Conservation (phyloP, 2,329 filamentous ascomycete species). For the Didymella keratinophila region DNA sequence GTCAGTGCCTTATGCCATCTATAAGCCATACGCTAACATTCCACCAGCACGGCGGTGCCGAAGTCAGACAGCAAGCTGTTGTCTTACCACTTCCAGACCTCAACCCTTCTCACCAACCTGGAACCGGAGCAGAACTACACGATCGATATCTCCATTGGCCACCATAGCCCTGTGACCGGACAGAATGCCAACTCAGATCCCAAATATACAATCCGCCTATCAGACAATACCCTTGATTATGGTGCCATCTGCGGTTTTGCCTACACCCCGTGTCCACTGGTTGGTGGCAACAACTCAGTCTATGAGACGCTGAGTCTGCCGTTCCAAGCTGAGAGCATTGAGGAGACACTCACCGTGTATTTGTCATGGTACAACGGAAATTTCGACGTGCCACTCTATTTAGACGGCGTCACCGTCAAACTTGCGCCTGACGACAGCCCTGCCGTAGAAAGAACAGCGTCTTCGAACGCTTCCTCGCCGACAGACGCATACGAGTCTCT, state of each 20-base stretch:
- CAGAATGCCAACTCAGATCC: conserved; percentile 1
- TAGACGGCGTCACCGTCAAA: not conserved
- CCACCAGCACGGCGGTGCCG: not conserved
- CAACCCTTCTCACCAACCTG: not conserved
- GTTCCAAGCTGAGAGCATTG: not conserved
- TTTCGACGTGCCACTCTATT: conserved; percentile 3
- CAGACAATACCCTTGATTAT: not conserved
- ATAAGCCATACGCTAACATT: not conserved
- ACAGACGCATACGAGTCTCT: not conserved
- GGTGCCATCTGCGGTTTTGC: conserved; percentile 13
- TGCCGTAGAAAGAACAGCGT: not conserved
- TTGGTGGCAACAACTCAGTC: not conserved
- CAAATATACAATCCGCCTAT: conserved; percentile 6
- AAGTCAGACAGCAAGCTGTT: conserved; percentile 1
- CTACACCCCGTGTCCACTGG: not conserved
- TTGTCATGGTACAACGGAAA: conserved; percentile 15
- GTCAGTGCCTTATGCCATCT: not conserved
- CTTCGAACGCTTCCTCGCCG: not conserved
- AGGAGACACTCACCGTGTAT: conserved; percentile 5
- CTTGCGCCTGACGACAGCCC: not conserved
- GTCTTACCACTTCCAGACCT: conserved; percentile 3
- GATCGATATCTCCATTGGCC: conserved; percentile 6
- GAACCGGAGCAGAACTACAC: conserved; percentile 1
- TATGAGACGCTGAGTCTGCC: not conserved
- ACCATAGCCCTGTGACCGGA: not conserved